Evolutionary conservation across 495 filamentous ascomycete species (phyloP).

Genomic region (Pyrenopolyporus hunteri): DNA sequence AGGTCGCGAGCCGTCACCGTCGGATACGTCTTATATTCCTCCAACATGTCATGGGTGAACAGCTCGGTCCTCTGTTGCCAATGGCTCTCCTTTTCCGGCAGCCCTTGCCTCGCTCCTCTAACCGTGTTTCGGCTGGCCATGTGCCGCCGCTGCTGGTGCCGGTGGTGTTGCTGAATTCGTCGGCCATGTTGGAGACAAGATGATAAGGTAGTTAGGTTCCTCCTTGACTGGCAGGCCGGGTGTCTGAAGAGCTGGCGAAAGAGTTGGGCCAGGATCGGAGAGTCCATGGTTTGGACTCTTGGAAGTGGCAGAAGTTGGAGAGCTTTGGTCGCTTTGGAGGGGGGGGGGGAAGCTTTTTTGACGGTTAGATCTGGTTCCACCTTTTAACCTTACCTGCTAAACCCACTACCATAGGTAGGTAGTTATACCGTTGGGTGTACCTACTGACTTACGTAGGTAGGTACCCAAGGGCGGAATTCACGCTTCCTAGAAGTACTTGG

Average conservation of each 20-base stretch:
- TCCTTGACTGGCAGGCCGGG: constrained; percentile 66
- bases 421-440: too few species aligned
- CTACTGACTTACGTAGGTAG: not conserved
- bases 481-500: too few species aligned
- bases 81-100: constrained; percentile 52
- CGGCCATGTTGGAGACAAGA: constrained; percentile 49
- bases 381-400: not conserved
- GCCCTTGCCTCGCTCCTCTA: constrained; percentile 25
- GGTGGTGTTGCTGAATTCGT: constrained; percentile 31
- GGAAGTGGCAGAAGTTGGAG: not conserved
- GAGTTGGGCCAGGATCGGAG: constrained; percentile 74
- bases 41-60: constrained; percentile 73
- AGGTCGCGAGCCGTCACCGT: constrained; percentile 82
- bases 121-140: constrained; percentile 28
- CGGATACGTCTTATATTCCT: constrained; percentile 81
- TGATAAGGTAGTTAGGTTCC: constrained; percentile 51
- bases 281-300: constrained; percentile 71
- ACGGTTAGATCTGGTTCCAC: not conserved
- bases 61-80: constrained; percentile 83
- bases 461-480: too few species aligned
- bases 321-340: not conserved
- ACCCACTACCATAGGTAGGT: not conserved
- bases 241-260: constrained; percentile 84
- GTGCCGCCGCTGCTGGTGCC: constrained; percentile 40
- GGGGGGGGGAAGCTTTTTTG: constrained; percentile 27